A percentile compares a stretch with the other conserved stretches of the same genome.
Conservation (phyloP, 495 filamentous ascomycete species). For the Neurospora hispaniola region DNA sequence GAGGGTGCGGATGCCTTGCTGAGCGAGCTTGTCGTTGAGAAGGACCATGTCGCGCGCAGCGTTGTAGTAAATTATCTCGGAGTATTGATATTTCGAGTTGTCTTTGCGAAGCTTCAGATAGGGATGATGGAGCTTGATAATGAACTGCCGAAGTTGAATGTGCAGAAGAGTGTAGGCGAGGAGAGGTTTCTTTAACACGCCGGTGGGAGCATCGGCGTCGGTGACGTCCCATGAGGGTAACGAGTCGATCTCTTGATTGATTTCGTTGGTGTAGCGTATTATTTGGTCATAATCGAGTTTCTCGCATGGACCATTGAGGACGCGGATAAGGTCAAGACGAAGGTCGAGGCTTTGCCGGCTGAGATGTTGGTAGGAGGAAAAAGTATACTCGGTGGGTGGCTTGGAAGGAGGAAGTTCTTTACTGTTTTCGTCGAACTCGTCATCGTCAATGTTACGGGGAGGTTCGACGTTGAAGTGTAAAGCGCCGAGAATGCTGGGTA, state of each 20-base stretch:
- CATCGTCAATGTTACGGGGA: slow-evolving; percentile 33
- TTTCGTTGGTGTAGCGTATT: slow-evolving; percentile 33
- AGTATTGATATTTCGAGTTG: slow-evolving; percentile 34
- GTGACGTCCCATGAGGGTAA: slow-evolving; percentile 32
- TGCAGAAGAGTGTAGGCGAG: slow-evolving; percentile 32
- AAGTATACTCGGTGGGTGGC: slow-evolving; percentile 27
- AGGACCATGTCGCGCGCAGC: slow-evolving; percentile 36
- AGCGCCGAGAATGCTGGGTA: slow-evolving; percentile 36
- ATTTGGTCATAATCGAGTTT: slow-evolving; percentile 33
- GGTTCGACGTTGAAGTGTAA: slow-evolving; percentile 29
- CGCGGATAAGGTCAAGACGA: slow-evolving; percentile 31
- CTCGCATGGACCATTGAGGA: slow-evolving; percentile 23
- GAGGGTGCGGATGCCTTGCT: slow-evolving; percentile 30
- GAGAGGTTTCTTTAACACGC: slow-evolving; percentile 20
- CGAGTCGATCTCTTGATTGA: slow-evolving; percentile 32
- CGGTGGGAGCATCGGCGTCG: background rate
- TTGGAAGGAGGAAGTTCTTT: slow-evolving; percentile 25
- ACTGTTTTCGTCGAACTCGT: slow-evolving; percentile 33
- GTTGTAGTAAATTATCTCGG: slow-evolving; percentile 37
- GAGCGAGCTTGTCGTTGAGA: slow-evolving; percentile 29
- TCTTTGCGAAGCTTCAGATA: slow-evolving; percentile 30
- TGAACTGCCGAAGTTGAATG: slow-evolving; percentile 34
- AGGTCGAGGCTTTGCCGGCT: slow-evolving; percentile 28
- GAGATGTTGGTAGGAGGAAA: slow-evolving; percentile 31
- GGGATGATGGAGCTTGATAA: slow-evolving; percentile 34